Percentiles rank a stretch among this genome's conserved stretches.
phyloP scores from a whole-genome alignment of 352 stramenopile species.

The Pythium brassicae region DNA sequence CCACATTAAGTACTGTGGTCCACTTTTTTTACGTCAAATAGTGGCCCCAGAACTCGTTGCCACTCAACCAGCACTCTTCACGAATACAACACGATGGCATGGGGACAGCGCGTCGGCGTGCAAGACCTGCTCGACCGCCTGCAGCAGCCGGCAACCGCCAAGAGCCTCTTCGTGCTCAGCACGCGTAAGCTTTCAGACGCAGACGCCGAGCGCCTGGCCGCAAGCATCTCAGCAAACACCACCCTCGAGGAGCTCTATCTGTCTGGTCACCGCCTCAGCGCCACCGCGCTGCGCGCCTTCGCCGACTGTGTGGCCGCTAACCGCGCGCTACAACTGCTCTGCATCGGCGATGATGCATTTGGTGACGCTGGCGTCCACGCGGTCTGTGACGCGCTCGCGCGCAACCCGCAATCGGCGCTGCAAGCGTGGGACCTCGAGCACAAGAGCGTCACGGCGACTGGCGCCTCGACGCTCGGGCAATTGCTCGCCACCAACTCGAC shows the following conservation, averaged over 20 bases:
- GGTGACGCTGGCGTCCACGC: conserved; percentile 42
- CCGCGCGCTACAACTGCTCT: conserved; percentile 59
- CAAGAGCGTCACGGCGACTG: conserved; percentile 48
- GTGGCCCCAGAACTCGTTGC: not conserved
- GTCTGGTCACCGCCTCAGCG: conserved; percentile 60
- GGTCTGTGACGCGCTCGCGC: conserved; percentile 43
- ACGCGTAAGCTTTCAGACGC: conserved; percentile 56
- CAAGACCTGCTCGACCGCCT: conserved; percentile 73
- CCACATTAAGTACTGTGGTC: not conserved
- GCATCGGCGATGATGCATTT: conserved; percentile 52
- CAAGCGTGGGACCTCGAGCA: conserved; percentile 68
- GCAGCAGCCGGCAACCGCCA: conserved; percentile 49
- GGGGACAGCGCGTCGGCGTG: conserved; percentile 61
- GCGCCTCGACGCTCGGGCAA: conserved; percentile 40
- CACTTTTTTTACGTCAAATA: not conserved
- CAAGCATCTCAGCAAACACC: conserved; percentile 48
- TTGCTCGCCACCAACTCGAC: conserved; percentile 44
- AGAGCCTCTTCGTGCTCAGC: conserved; percentile 71
- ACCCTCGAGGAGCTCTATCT: conserved; percentile 74
- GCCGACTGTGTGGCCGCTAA: conserved; percentile 65
- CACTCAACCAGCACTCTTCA: not conserved
- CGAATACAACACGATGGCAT: conserved; percentile 66
- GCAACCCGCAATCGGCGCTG: conserved; percentile 51
- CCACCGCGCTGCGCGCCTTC: conserved; percentile 41
- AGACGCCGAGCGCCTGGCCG: conserved; percentile 47